Percentiles rank a stretch among this genome's conserved stretches.
phyloP scores from a whole-genome alignment of 2,329 filamentous ascomycete genomes.

The Fusarium pseudocircinatum region DNA sequence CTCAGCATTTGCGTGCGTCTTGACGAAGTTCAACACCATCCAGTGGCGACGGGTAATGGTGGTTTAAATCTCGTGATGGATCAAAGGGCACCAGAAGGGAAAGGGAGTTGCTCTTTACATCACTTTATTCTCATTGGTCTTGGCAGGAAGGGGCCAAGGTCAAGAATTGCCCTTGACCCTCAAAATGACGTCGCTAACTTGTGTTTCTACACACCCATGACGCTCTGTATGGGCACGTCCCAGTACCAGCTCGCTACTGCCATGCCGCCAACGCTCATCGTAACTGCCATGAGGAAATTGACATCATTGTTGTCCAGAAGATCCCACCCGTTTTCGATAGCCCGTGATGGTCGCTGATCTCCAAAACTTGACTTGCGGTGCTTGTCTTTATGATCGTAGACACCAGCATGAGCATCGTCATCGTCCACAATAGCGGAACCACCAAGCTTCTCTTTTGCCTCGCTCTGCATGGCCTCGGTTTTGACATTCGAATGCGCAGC shows the following conservation, averaged over 20 bases:
- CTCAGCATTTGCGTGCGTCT: background rate
- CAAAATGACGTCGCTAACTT: slow-evolving; percentile 38
- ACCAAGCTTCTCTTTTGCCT: slow-evolving; percentile 53
- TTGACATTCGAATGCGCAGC: slow-evolving; percentile 49
- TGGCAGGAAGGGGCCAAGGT: slow-evolving; percentile 22
- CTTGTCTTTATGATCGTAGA: slow-evolving; percentile 61
- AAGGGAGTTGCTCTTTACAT: slow-evolving; percentile 19
- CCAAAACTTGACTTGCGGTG: slow-evolving; percentile 63
- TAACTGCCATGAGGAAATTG: slow-evolving; percentile 88
- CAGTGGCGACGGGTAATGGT: slow-evolving; percentile 31
- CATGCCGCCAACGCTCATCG: slow-evolving; percentile 85
- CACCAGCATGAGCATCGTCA: slow-evolving; percentile 51
- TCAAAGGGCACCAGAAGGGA: slow-evolving; percentile 3
- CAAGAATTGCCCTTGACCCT: slow-evolving; percentile 20
- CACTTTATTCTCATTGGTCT: slow-evolving; percentile 32
- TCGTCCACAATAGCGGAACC: slow-evolving; percentile 48
- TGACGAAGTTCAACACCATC: slow-evolving; percentile 30
- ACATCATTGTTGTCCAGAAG: slow-evolving; percentile 95
- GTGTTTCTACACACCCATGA: slow-evolving; percentile 48
- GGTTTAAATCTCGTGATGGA: slow-evolving; percentile 29
- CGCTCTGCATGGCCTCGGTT: slow-evolving; percentile 53
- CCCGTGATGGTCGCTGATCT: slow-evolving; percentile 67
- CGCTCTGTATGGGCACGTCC: slow-evolving; percentile 61
- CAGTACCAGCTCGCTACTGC: slow-evolving; percentile 68
- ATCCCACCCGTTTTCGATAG: slow-evolving; percentile 74